phyloP scores from a whole-genome alignment of 2,329 filamentous ascomycete genomes.

The Myriosclerotinia duriaeana region DNA sequence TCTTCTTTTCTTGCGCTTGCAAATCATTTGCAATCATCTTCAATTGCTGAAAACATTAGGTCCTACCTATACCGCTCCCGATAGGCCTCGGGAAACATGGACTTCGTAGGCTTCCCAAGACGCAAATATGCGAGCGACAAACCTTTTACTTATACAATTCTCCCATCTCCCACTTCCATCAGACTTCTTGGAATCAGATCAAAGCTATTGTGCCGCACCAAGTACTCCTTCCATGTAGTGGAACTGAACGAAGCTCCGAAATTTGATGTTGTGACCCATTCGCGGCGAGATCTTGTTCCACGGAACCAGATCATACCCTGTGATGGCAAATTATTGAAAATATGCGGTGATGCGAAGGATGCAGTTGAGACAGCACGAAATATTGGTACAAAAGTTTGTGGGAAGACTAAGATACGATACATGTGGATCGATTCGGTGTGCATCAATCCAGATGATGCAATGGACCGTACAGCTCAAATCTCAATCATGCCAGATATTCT shows the following conservation, averaged over 20 bases:
- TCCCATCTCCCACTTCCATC: slow-evolving; percentile 12
- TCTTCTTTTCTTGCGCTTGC: not conserved
- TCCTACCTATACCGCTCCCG: not conserved
- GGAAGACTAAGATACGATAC: slow-evolving; percentile 6
- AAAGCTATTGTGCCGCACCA: slow-evolving; percentile 4
- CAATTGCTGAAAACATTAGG: not conserved
- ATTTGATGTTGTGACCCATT: slow-evolving; percentile 18
- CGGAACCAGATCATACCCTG: slow-evolving; percentile 10
- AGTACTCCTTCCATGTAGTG: slow-evolving; percentile 12
- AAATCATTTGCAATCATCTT: not conserved
- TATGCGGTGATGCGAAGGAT: slow-evolving; percentile 7
- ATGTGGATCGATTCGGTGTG: slow-evolving; percentile 28
- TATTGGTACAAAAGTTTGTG: not conserved
- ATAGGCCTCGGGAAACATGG: not conserved
- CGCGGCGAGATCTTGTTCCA: slow-evolving; percentile 12
- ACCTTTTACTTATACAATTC: slow-evolving; percentile 9
- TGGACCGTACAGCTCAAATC: slow-evolving; percentile 26
- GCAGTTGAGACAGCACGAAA: not conserved
- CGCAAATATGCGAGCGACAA: not conserved
- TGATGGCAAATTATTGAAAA: not conserved
- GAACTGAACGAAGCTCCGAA: slow-evolving; percentile 7
- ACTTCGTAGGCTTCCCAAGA: slow-evolving; percentile 2
- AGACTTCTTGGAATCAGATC: slow-evolving; percentile 18
- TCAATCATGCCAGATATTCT: slow-evolving; percentile 26
- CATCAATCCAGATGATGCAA: slow-evolving; percentile 25